Percentiles rank a stretch among this genome's conserved stretches.
Conservation (phyloP, 768 basidiomycete genomes). For the Dioszegia aurantiaca region DNA sequence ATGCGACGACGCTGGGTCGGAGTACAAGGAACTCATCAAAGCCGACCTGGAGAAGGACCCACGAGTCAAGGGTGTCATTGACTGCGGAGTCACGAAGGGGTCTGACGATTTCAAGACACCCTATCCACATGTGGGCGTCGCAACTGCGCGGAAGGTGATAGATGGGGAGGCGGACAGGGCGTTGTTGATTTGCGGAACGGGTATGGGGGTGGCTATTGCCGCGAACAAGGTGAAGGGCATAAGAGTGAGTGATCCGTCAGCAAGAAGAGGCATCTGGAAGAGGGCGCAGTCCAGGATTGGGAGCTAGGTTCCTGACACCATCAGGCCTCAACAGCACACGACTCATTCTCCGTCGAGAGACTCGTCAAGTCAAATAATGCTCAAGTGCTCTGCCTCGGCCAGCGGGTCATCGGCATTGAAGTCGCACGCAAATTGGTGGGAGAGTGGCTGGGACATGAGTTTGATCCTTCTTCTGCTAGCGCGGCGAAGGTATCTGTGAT, state of each 20-base stretch:
- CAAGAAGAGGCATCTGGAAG: not conserved
- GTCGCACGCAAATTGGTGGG: conserved; percentile 38
- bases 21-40: conserved; percentile 43
- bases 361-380: conserved; percentile 49
- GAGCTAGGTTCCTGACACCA: too few species aligned
- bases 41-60: conserved; percentile 36
- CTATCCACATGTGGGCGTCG: conserved; percentile 49
- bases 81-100: conserved; percentile 39
- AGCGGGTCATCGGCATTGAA: conserved; percentile 49
- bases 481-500: conserved; percentile 47
- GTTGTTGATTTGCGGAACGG: conserved; percentile 51
- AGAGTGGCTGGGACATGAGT: conserved; percentile 48
- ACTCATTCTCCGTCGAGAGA: conserved; percentile 51
- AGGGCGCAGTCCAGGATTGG: too few species aligned
- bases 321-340: conserved; percentile 37
- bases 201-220: conserved; percentile 47
- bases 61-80: conserved; percentile 41
- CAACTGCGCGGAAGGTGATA: conserved; percentile 43
- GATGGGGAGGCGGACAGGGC: conserved; percentile 47
- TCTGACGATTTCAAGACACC: conserved; percentile 41
- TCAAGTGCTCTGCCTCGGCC: conserved; percentile 49
- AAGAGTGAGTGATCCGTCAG: conserved; percentile 19
- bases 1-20: conserved; percentile 45
- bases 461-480: conserved; percentile 42
- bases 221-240: conserved; percentile 50